Evolutionary conservation across 1,284 basidiomycete genomes (phyloP), one percentile per base, ranked within the genome.

Genomic region (Fistulina hepatica): DNA sequence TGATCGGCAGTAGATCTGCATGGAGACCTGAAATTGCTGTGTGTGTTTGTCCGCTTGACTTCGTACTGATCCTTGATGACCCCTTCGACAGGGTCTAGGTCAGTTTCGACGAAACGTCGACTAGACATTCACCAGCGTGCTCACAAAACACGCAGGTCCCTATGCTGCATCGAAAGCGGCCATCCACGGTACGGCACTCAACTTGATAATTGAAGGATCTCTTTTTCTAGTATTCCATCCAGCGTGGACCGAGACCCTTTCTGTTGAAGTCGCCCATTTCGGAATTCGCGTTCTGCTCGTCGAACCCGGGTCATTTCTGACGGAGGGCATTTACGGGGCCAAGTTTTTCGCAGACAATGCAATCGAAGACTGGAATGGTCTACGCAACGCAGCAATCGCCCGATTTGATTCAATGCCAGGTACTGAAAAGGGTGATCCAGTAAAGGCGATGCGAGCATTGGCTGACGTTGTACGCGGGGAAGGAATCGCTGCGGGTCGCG

Each of bases 81-180:
- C 35, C 32, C 13, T 31, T 35, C n/a, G n/a, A 33, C 25, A 39
- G 41, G 43, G 39, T 11, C 12, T 49, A 11, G 42, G 42, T 42
- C 34, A 8, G 13, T n/a, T 11, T n/a, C 11, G 1, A 19, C 13
- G 13, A 20, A 37, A 11, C 15, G 27, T 26, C 10, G 3, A 17
- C 17, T 19, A 20, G 25, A 4, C 10, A 20, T 19, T 33, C 13
- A 5, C 11, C 20, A 13, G 10, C 7, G 11, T 11, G 8, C 10
- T 23, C 30, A 36, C 8, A 37, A 12, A 32, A 24, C 8, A 26
- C 13, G 13, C 36, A 45, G 41, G 25, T 13, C 21, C 44, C 6
- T 63, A 63, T 33, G 46, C 48, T 9, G 45, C 56, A 7, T 57
- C 59, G 5, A 63, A 60, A 43, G 56, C 57, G 17, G 58, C 59